Evolutionary conservation across 208 protist genomes (phyloP).

Genomic region (Leishmania tarentolae): DNA sequence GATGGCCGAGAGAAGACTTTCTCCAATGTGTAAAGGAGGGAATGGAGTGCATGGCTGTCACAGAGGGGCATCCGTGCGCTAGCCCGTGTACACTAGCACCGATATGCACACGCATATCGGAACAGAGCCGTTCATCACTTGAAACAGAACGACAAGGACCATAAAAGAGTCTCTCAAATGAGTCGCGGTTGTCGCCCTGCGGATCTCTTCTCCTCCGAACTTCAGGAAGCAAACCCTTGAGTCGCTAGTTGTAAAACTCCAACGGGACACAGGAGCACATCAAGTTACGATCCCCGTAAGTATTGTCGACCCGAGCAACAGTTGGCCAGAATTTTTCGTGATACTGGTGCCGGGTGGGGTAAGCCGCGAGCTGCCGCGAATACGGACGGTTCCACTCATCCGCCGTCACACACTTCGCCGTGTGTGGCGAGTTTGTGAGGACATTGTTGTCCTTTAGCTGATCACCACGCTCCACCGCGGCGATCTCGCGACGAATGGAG

Average conservation of each 20-base stretch:
- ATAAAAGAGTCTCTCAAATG: neutral
- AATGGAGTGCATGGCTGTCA: neutral
- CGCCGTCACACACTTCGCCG: slow-evolving; percentile 71
- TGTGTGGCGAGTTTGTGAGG: slow-evolving; percentile 97
- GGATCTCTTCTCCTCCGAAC: neutral
- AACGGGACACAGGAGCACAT: slow-evolving; percentile 90
- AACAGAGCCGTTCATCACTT: neutral
- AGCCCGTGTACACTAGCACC: neutral
- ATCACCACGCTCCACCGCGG: slow-evolving; percentile 93
- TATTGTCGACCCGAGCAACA: slow-evolving; percentile 94
- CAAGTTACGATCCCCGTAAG: slow-evolving; percentile 96
- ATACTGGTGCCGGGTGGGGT: slow-evolving; percentile 77
- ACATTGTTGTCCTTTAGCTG: slow-evolving; percentile 93
- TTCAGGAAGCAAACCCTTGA: neutral
- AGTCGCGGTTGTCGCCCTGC: neutral
- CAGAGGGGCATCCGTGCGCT: too few species aligned
- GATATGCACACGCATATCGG: neutral
- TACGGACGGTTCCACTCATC: slow-evolving; percentile 95
- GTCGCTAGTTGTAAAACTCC: slow-evolving; percentile 65
- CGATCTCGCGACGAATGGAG: slow-evolving; percentile 95
- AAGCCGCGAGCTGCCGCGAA: slow-evolving; percentile 93
- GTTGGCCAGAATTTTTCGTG: slow-evolving; percentile 97
- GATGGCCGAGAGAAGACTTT: neutral
- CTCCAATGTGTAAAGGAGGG: neutral
- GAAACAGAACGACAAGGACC: too few species aligned